Conservation (phyloP, 805 yeast genomes). For the Hanseniaspora jakobsenii region DNA sequence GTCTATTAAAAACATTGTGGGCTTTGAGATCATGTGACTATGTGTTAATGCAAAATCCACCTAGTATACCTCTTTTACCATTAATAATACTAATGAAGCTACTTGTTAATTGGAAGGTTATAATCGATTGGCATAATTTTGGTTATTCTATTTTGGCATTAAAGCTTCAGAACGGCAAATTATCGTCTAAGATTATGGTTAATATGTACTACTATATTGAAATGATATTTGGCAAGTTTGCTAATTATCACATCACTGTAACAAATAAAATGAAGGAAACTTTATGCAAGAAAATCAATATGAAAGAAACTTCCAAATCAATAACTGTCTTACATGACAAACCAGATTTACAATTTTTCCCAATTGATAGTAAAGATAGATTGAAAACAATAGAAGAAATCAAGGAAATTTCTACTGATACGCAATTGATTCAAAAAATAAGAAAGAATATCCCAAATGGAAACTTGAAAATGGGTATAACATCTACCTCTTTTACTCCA, state of each 20-base stretch:
- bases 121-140: conserved; percentile 94
- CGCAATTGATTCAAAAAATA: conserved; percentile 14
- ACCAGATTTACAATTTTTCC: conserved; percentile 59
- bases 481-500: conserved; percentile 89
- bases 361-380: conserved; percentile 28
- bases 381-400: not conserved
- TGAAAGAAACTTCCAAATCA: conserved; percentile 23
- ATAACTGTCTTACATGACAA: conserved; percentile 66
- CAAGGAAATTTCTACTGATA: not conserved
- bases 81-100: conserved; percentile 43
- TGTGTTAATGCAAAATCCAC: conserved; percentile 81
- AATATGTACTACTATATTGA: conserved; percentile 52
- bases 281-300: conserved; percentile 42
- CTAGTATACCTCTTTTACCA: conserved; percentile 70
- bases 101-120: conserved; percentile 34
- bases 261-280: conserved; percentile 59
- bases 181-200: too few relatives aligned
- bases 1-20: conserved; percentile 39
- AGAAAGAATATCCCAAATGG: conserved; percentile 26
- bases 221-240: conserved; percentile 43
- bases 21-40: conserved; percentile 50
- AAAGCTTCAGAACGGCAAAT: conserved; percentile 36
- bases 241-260: conserved; percentile 68
- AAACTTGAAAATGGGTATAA: conserved; percentile 54
- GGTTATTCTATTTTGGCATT: conserved; percentile 73